A percentile compares a stretch with the other conserved stretches of the same genome.
phyloP scores from a whole-genome alignment of 202 grass and related monocot genomes.

The Bolboschoenoplectus hybrid region DNA sequence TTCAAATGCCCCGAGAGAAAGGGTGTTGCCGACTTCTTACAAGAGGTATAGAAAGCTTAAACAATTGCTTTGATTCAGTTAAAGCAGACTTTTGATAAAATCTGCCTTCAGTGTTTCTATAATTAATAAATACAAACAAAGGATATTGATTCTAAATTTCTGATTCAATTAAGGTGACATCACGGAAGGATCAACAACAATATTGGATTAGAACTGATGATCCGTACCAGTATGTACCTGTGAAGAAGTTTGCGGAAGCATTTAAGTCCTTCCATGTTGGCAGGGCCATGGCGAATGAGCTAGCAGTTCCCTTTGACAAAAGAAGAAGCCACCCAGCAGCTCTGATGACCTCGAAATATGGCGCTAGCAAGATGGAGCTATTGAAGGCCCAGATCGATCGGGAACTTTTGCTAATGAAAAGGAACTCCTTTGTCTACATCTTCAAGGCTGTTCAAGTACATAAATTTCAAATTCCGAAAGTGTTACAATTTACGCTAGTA shows the following conservation, averaged over 20 bases:
- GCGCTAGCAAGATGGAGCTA: conserved; percentile 71
- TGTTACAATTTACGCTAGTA: background rate
- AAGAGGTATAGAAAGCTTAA: conserved; percentile 51
- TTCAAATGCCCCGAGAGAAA: conserved; percentile 74
- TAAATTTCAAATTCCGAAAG: conserved; percentile 7
- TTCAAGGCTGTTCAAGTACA: conserved; percentile 77
- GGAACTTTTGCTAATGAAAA: conserved; percentile 95
- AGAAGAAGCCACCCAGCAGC: conserved; percentile 76
- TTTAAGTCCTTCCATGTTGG: conserved; percentile 78
- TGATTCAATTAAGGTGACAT: conserved; percentile 72
- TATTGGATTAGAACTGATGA: conserved; percentile 67
- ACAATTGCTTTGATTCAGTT: background rate
- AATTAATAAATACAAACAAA: conserved; percentile 50
- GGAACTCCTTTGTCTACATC: conserved; percentile 93
- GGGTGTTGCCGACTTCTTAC: conserved; percentile 72
- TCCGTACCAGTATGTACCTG: conserved; percentile 70
- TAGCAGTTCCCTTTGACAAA: conserved; percentile 73
- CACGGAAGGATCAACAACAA: conserved; percentile 88
- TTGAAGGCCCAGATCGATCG: conserved; percentile 79
- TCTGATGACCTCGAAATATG: conserved; percentile 77
- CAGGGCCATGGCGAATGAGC: conserved; percentile 49
- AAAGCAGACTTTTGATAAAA: conserved; percentile 16
- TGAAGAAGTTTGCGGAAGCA: conserved; percentile 77
- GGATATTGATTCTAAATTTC: conserved; percentile 38
- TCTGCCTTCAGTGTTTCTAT: background rate